Conservation (phyloP, 805 yeast species). For the Priceomyces fermenticarens region DNA sequence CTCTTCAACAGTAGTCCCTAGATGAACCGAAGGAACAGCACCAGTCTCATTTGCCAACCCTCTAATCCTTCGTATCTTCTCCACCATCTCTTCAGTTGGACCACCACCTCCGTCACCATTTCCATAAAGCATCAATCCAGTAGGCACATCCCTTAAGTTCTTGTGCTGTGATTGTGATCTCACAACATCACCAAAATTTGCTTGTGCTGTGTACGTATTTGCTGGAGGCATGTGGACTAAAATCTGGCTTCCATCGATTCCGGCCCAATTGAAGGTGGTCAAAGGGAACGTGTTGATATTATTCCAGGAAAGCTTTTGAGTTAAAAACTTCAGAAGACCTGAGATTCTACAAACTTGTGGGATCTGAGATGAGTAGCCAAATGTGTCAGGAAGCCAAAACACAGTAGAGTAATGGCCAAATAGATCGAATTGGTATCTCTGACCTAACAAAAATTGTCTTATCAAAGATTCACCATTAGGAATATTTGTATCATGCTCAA, state of each 20-base stretch:
- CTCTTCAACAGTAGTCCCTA: slow-evolving; percentile 76
- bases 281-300: slow-evolving; percentile 89
- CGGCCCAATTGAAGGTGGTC: slow-evolving; percentile 92
- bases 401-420: slow-evolving; percentile 74
- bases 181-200: slow-evolving; percentile 88
- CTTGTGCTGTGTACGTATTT: slow-evolving; percentile 90
- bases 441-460: slow-evolving; percentile 89
- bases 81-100: slow-evolving; percentile 90
- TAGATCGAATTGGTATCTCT: slow-evolving; percentile 73
- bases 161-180: slow-evolving; percentile 80
- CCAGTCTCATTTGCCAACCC: slow-evolving; percentile 83
- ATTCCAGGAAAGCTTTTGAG: slow-evolving; percentile 96
- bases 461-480: slow-evolving; percentile 92
- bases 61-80: slow-evolving; percentile 86
- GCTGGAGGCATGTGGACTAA: slow-evolving; percentile 98
- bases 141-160: slow-evolving; percentile 74
- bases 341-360: slow-evolving; percentile 91
- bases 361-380: slow-evolving; percentile 92
- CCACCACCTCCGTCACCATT: slow-evolving; percentile 99
- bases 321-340: slow-evolving; percentile 78
- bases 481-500: slow-evolving; percentile 92
- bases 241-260: slow-evolving; percentile 90
- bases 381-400: slow-evolving; percentile 97
- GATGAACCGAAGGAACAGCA: slow-evolving; percentile 73
- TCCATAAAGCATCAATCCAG: slow-evolving; percentile 81